These are phyloP conservation scores for Noccaea caerulescens DNA, from an alignment of 345 rosid genomes.

Conservation along the genomic window DNA sequence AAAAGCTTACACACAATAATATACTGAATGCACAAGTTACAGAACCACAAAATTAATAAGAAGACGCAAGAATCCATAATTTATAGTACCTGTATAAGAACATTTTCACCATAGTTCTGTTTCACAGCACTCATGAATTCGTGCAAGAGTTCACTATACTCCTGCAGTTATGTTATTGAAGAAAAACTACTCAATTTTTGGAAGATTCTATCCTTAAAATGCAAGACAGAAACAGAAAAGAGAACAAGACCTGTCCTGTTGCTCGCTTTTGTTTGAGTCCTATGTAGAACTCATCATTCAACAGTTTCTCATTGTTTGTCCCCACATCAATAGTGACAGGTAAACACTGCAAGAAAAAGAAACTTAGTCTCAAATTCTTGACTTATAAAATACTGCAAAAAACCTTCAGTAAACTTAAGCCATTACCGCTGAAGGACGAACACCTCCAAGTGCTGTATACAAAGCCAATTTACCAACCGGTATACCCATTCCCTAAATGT, in stretches of 20 bases:
- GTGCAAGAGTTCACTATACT: conserved; percentile 69
- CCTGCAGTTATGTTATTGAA: conserved; percentile 49
- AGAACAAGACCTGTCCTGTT: conserved; percentile 64
- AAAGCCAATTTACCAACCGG: conserved; percentile 85
- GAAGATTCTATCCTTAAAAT: neutral
- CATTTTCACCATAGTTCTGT: conserved; percentile 90
- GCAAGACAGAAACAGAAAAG: neutral
- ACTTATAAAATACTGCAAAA: neutral
- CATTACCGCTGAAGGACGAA: conserved; percentile 82
- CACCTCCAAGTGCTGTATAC: conserved; percentile 90
- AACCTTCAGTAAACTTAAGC: neutral
- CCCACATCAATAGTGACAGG: conserved; percentile 92
- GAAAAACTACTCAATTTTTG: neutral
- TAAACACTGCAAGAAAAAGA: conserved; percentile 57
- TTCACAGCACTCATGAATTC: conserved; percentile 94
- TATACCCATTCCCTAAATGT: conserved; percentile 79
- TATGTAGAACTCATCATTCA: conserved; percentile 86
- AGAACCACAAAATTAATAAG: neutral
- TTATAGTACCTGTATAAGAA: conserved; percentile 70
- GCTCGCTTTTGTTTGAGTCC: conserved; percentile 83
- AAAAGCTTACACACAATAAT: neutral
- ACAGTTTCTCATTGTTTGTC: conserved; percentile 79
- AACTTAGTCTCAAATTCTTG: neutral
- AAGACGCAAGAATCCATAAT: neutral
- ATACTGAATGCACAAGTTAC: neutral